Evolutionary conservation across 768 basidiomycete genomes (phyloP).

Genomic region (Hortiboletus flavorubellus): DNA sequence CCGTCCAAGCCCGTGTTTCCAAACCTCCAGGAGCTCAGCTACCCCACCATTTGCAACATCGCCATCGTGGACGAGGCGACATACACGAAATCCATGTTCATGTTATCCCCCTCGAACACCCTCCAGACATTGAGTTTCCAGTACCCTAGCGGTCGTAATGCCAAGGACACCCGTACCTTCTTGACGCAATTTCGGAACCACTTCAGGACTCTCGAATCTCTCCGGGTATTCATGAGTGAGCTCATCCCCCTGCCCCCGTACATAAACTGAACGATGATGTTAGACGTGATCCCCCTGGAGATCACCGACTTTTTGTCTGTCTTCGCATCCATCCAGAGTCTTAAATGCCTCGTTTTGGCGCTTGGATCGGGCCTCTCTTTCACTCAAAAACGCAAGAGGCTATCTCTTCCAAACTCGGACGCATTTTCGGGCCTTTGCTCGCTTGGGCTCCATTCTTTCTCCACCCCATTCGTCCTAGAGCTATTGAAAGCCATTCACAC

Average conservation of each 20-base stretch:
- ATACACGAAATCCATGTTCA: slow-evolving; percentile 12
- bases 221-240: slow-evolving; percentile 20
- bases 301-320: slow-evolving; percentile 14
- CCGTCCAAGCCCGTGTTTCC: slow-evolving; percentile 19
- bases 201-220: slow-evolving; percentile 11
- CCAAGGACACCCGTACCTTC: slow-evolving; percentile 14
- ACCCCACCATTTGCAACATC: slow-evolving; percentile 18
- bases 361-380: slow-evolving; percentile 13
- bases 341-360: slow-evolving; percentile 18
- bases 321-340: slow-evolving; percentile 12
- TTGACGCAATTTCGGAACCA: slow-evolving; percentile 8
- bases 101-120: slow-evolving; percentile 1
- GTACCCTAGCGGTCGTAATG: slow-evolving; percentile 13
- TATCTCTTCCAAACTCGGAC: not conserved
- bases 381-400: slow-evolving; percentile 5
- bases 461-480: slow-evolving; percentile 2
- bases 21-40: slow-evolving; percentile 23
- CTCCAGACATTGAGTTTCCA: slow-evolving; percentile 14
- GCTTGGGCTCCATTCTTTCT: slow-evolving; percentile 15
- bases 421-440: slow-evolving; percentile 10
- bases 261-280: not conserved
- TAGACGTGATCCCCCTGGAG: slow-evolving; percentile 13
- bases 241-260: not conserved
- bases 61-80: slow-evolving; percentile 9
- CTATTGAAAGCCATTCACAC: slow-evolving; percentile 7